A percentile compares a stretch with the other conserved stretches of the same genome.
Conservation (phyloP, 2,329 filamentous ascomycete genomes). For the Fusarium incarnatum region DNA sequence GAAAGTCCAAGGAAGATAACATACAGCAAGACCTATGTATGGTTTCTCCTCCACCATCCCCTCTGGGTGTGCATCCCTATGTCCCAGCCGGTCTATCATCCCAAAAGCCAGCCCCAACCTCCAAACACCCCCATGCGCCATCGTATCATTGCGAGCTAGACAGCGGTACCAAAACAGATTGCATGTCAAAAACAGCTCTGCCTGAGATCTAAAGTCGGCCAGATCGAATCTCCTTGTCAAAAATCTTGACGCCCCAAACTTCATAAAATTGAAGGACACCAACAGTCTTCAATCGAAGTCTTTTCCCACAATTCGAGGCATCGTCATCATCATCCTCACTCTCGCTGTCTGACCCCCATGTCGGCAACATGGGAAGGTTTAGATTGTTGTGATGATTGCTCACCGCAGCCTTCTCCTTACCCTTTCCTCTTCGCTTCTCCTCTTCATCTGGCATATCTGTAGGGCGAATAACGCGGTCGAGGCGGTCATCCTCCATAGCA, state of each 20-base stretch:
- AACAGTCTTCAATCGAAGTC: constrained; percentile 53
- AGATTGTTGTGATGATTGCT: constrained; percentile 25
- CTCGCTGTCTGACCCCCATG: constrained; percentile 51
- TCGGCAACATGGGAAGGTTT: constrained; percentile 47
- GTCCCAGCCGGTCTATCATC: constrained; percentile 11
- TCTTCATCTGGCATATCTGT: constrained; percentile 49
- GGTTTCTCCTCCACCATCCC: not conserved
- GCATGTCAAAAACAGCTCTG: not conserved
- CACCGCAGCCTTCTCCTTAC: constrained; percentile 49
- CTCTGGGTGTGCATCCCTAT: not conserved
- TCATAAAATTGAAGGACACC: constrained; percentile 55
- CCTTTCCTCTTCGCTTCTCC: constrained; percentile 50
- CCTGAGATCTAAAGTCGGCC: constrained; percentile 45
- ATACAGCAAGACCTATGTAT: constrained; percentile 10
- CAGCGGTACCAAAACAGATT: constrained; percentile 13
- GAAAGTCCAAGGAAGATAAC: constrained; percentile 5
- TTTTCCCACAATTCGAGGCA: constrained; percentile 47
- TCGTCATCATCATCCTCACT: constrained; percentile 51
- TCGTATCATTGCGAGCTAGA: not conserved
- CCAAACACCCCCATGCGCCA: constrained; percentile 20
- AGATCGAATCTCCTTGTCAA: constrained; percentile 66
- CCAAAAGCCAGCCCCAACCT: constrained; percentile 1
- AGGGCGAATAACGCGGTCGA: constrained; percentile 62
- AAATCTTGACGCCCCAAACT: constrained; percentile 65
- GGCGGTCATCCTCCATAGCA: constrained; percentile 63